These are phyloP conservation scores for Massariosphaeria phaeospora DNA, from an alignment of 495 filamentous ascomycete genomes.

Conservation along the genomic window DNA sequence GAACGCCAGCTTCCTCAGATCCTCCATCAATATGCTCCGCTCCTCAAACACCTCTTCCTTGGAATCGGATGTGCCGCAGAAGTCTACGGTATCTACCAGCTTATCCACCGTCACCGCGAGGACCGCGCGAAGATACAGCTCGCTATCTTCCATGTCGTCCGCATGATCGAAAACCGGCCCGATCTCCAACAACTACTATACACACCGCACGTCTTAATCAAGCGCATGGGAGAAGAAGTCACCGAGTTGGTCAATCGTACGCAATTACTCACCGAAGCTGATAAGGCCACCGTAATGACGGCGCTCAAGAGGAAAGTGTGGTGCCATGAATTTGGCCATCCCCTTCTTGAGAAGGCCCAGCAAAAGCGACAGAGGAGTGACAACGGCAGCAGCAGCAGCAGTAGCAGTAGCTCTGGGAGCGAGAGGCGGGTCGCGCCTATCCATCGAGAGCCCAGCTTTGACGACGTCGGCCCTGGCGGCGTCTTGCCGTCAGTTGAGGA, in stretches of 20 bases:
- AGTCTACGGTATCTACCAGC: neutral
- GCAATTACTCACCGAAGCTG: neutral
- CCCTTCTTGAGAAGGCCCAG: too few species aligned
- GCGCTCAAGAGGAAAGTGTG: slow-evolving; percentile 2
- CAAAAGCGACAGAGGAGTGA: too few species aligned
- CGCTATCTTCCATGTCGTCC: slow-evolving; percentile 9
- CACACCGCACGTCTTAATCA: neutral
- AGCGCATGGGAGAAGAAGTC: neutral
- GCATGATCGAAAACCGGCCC: neutral
- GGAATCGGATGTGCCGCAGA: neutral
- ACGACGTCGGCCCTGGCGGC: too few species aligned
- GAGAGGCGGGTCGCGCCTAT: too few species aligned
- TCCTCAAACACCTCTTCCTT: neutral
- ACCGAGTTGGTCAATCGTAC: neutral
- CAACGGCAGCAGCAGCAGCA: too few species aligned
- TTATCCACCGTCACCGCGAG: neutral
- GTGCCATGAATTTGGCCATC: neutral
- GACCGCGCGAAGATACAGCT: slow-evolving; percentile 6
- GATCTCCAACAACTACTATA: neutral
- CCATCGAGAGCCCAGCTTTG: too few species aligned
- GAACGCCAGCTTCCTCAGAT: neutral
- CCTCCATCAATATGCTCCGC: neutral
- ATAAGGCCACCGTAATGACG: neutral
- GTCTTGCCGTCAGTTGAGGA: too few species aligned
- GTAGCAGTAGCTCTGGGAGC: too few species aligned